Evolutionary conservation across 2,329 filamentous ascomycete genomes (phyloP).

Genomic region (Cladosporium sp.): DNA sequence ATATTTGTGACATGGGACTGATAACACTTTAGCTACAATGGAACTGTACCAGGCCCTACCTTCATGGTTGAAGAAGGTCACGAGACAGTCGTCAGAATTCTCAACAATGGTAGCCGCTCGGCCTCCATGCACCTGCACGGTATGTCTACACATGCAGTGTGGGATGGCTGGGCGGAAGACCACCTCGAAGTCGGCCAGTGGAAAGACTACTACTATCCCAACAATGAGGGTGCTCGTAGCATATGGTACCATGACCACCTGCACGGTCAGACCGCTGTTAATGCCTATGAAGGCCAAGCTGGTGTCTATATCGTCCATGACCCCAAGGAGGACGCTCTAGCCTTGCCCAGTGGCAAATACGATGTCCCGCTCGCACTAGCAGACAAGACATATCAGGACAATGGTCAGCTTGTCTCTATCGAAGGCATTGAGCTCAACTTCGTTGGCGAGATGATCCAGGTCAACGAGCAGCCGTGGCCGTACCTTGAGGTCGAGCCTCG

Average conservation of each 20-base stretch:
- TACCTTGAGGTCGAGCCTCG: constrained; percentile 59
- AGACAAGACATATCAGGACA: constrained; percentile 54
- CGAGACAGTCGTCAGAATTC: constrained; percentile 56
- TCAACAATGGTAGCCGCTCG: constrained; percentile 49
- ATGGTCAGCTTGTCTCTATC: constrained; percentile 53
- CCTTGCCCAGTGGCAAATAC: constrained; percentile 53
- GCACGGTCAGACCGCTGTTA: constrained; percentile 50
- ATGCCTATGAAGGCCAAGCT: constrained; percentile 58
- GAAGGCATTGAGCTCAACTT: constrained; percentile 48
- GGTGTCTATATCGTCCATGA: constrained; percentile 59
- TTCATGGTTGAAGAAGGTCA: constrained; percentile 51
- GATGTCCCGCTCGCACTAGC: constrained; percentile 55
- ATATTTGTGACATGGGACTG: neutral
- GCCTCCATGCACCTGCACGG: constrained; percentile 58
- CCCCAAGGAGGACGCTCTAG: constrained; percentile 49
- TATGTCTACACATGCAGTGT: constrained; percentile 44
- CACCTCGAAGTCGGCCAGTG: constrained; percentile 49
- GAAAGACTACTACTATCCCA: constrained; percentile 65
- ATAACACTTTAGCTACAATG: constrained; percentile 37
- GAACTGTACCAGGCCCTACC: constrained; percentile 56
- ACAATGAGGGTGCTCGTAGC: constrained; percentile 53
- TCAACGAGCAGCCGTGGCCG: constrained; percentile 62
- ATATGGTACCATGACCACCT: constrained; percentile 60
- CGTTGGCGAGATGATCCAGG: constrained; percentile 60
- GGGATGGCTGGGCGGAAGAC: constrained; percentile 58